Evolutionary conservation across 1,284 basidiomycete species (phyloP).

Genomic region (Macrocystidia cucumis): DNA sequence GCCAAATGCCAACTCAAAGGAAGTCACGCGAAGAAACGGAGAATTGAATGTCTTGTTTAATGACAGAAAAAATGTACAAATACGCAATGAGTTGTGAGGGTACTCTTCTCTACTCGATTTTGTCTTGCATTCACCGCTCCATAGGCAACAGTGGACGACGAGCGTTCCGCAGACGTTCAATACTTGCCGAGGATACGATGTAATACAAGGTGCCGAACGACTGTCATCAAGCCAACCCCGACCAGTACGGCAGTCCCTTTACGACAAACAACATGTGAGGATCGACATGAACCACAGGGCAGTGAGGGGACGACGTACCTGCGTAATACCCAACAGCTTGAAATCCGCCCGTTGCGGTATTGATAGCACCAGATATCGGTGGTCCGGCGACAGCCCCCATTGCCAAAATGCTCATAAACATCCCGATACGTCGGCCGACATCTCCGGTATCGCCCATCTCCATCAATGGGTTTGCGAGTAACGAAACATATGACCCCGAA

Average conservation of each 20-base stretch:
- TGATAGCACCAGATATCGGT: slow-evolving; percentile 61
- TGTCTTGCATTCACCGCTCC: too few relatives aligned
- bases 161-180: too few relatives aligned
- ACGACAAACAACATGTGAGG: slow-evolving; percentile 2
- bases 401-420: slow-evolving; percentile 42
- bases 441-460: slow-evolving; percentile 51
- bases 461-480: slow-evolving; percentile 48
- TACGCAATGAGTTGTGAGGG: too few relatives aligned
- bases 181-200: slow-evolving; percentile 27
- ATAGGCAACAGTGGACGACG: too few relatives aligned
- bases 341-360: slow-evolving; percentile 39
- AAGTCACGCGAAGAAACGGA: too few relatives aligned
- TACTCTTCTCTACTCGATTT: too few relatives aligned
- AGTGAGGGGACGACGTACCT: slow-evolving; percentile 24
- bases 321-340: slow-evolving; percentile 54
- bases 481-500: slow-evolving; percentile 48
- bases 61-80: too few relatives aligned
- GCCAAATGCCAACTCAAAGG: too few relatives aligned
- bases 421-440: slow-evolving; percentile 56
- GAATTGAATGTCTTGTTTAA: too few relatives aligned
- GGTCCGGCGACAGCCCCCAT: slow-evolving; percentile 43
- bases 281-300: not conserved
- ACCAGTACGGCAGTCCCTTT: slow-evolving; percentile 28
- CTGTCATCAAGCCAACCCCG: slow-evolving; percentile 27
- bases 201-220: slow-evolving; percentile 27